Percentiles rank a stretch among this genome's conserved stretches.
These are phyloP conservation scores for Diaporthe longicolla DNA, from an alignment of 2,329 filamentous ascomycete genomes.

Conservation along the genomic window DNA sequence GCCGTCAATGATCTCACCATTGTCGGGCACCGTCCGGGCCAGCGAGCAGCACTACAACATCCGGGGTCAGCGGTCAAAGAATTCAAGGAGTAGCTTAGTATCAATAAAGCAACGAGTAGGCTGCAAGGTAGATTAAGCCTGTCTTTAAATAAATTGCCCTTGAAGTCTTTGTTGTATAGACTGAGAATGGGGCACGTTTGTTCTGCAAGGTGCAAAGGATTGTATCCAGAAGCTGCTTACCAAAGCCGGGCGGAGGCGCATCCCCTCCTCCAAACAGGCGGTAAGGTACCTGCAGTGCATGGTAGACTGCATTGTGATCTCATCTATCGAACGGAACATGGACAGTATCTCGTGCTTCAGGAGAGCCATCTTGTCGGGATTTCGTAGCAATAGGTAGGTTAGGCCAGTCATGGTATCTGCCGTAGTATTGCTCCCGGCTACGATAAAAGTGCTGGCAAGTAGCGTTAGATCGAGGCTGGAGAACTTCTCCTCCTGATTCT, in stretches of 20 bases:
- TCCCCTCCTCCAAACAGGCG: conserved; percentile 51
- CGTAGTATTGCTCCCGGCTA: conserved; percentile 64
- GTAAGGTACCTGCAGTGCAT: conserved; percentile 50
- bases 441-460: conserved; percentile 50
- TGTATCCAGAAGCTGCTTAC: too few species aligned
- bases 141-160: too few species aligned
- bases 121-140: too few species aligned
- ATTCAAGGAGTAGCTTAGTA: too few species aligned
- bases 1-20: conserved; percentile 46
- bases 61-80: too few species aligned
- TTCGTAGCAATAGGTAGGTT: conserved; percentile 51
- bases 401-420: conserved; percentile 56
- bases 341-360: conserved; percentile 49
- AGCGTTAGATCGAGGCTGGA: conserved; percentile 42
- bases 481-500: conserved; percentile 43
- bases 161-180: too few species aligned
- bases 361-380: conserved; percentile 45
- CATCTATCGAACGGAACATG: conserved; percentile 46
- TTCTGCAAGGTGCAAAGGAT: too few species aligned
- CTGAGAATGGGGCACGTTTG: too few species aligned
- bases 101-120: too few species aligned
- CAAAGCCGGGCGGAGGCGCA: conserved; percentile 49
- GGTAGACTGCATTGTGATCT: conserved; percentile 48
- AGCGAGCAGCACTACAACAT: conserved; percentile 42
- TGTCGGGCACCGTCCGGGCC: conserved; percentile 38